Evolutionary conservation across 352 stramenopile species (phyloP), one percentile per base, ranked within the genome.

Genomic region (Globisporangium splendens): DNA sequence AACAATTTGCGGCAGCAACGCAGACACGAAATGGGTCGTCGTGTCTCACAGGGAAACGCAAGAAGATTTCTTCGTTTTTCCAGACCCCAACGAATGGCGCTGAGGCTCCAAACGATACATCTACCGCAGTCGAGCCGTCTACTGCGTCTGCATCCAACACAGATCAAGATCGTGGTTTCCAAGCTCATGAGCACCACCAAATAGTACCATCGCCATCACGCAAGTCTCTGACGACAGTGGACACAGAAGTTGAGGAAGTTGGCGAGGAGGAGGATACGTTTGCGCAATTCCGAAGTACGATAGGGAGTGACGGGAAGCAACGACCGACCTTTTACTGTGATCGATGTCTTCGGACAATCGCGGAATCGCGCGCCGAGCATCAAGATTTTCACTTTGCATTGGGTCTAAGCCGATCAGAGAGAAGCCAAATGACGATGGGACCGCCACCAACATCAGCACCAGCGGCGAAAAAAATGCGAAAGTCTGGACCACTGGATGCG

Each of bases 51-150:
- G 67, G 70, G 44, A 84, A 63, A 35, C 69, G 69, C 28, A 86
- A 83, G 48, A 86, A 86, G 54, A 88, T 91, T 54, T 86, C 74
- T 14, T 60, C 67, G 28, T 88, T 89, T 62, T 89, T 89, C 59
- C 57, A 48, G 41, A 35, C 28, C 28, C 28, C 28, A 35, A 35
- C 7, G 28, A 35, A 10, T 35, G 28, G 1, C 7, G 28, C 7
- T 35, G 28, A 35, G 28, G 28, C 10, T 35, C 7, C 28, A 11
- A 35, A 35, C 28, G 28, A 35, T 10, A 4, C 28, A 35, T 35
- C 28, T 35, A 8, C 24, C 2, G 24, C 24, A 31, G 24, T 8
- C 10, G 5, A 4, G 10, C 13, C 13, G 39, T n/a, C 39, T n/a
- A 44, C 17, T 44, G 39, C 24, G 18, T 15, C 28, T 3, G 24